Base-by-base conservation (phyloP, 129 eudicot genomes). In the Kitagawia praeruptora region DNA sequence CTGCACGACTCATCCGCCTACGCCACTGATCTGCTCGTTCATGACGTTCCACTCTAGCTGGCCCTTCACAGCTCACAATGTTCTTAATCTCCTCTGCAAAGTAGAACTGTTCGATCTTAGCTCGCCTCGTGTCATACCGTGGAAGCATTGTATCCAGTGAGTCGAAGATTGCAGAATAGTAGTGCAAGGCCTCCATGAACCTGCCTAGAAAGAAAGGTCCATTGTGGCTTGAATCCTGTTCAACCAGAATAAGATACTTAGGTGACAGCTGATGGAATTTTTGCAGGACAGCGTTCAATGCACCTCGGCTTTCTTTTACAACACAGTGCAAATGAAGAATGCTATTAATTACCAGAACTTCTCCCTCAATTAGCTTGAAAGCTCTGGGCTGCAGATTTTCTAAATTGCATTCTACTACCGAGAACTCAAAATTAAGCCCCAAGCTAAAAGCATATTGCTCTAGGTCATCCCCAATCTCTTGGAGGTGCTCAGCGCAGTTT, bases 301-400 rank as follows among this genome's bases (percentile, higher is more conserved):
- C 87, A 9, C 91, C 91, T 14, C 91, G 85, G 54, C 89, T 85
- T 72, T 88, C 91, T 83, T 85, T 88, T 85, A 88, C 87, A 39
- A 83, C 89, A 45, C 84, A 78, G 38, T 86, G 89, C 71, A 85
- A 82, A 61, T 88, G 84, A 58, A 87, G 82, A 19, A 87, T 84
- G 82, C 90, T 87, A 79, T 87, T 87, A 48, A 87, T 81, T 6
- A 82, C 90, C n/a, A 87, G 44, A 8, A 76, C 84, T 75, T 87
- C 86, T 16, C 83, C 77, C 42, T 84, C 78, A 2, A 78, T 47
- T 5, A 84, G 80, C 72, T 73, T 87, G 74, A 87, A 81, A 73
- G 82, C 84, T 73, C 80, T 78, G 0, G 86, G 84, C 84, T 82
- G 80, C 67, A 87, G 85, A 27, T 63, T 82, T 74, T 87, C 87